Conservation (phyloP, 768 basidiomycete species). For the Rhodotorula paludigena region DNA sequence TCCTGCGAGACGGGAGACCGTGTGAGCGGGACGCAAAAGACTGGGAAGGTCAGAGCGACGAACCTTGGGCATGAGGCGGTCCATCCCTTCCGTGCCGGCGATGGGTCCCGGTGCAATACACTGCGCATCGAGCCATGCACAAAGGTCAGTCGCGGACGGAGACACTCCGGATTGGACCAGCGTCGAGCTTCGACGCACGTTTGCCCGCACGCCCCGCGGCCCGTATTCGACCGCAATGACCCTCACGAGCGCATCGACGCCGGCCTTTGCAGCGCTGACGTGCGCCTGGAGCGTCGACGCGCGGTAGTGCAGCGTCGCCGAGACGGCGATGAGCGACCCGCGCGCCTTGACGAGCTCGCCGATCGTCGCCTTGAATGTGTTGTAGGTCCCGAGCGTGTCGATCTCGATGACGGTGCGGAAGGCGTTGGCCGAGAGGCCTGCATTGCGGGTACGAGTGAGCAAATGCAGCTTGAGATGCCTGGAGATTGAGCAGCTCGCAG, state of each 20-base stretch:
- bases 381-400: slow-evolving; percentile 82
- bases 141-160: not conserved
- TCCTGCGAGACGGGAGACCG: slow-evolving; percentile 10
- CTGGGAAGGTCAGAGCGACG: not conserved
- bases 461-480: not conserved
- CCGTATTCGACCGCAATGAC: slow-evolving; percentile 92
- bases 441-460: too few species aligned
- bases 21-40: not conserved
- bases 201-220: slow-evolving; percentile 86
- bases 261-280: slow-evolving; percentile 92
- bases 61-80: slow-evolving; percentile 46
- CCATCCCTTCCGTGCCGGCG: slow-evolving; percentile 62
- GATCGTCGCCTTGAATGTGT: slow-evolving; percentile 89
- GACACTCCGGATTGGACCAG: not conserved
- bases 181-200: slow-evolving; percentile 44
- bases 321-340: slow-evolving; percentile 74
- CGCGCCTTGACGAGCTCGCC: slow-evolving; percentile 62
- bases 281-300: slow-evolving; percentile 83
- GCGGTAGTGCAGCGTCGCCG: slow-evolving; percentile 75
- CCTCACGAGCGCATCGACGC: slow-evolving; percentile 76
- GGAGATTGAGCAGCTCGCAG: too few species aligned
- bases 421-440: slow-evolving; percentile 70
- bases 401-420: slow-evolving; percentile 92
- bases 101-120: slow-evolving; percentile 81
- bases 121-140: slow-evolving; percentile 42